Conservation (phyloP, 2,329 filamentous ascomycete species). For the Chaetomium globosum region DNA sequence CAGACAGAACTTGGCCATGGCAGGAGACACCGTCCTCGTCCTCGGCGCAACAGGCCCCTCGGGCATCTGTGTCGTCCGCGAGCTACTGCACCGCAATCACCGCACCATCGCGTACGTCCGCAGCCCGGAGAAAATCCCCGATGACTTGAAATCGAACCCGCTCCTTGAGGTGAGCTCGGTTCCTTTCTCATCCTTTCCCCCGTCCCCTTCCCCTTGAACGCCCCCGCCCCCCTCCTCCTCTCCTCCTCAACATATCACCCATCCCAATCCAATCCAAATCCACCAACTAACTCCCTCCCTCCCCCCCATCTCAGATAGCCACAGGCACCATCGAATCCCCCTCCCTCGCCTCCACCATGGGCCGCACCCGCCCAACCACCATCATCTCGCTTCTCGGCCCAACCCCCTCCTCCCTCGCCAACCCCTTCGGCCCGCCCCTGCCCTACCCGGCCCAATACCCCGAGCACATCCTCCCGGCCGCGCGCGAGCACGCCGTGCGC, state of each 20-base stretch:
- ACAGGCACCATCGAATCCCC: neutral
- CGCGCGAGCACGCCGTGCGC: neutral
- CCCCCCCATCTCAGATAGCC: neutral
- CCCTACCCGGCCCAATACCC: neutral
- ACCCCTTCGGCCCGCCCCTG: neutral
- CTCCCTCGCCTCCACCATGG: neutral
- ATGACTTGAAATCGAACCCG: neutral
- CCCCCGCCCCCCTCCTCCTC: neutral
- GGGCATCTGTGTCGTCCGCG: neutral
- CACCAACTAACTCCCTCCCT: neutral
- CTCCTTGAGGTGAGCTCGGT: neutral
- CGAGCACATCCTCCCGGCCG: neutral
- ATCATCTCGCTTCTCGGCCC: constrained; percentile 9
- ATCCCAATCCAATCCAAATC: neutral
- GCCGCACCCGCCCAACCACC: neutral
- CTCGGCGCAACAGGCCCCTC: neutral
- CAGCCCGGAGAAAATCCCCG: neutral
- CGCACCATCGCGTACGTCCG: neutral
- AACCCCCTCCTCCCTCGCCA: neutral
- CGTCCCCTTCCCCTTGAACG: neutral
- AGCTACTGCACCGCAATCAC: neutral
- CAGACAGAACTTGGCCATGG: neutral
- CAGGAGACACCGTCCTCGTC: neutral
- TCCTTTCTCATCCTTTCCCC: neutral
- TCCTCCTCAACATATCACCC: no score